Evolutionary conservation across 2,329 filamentous ascomycete genomes (phyloP).

Genomic region (Penicillium hordei): DNA sequence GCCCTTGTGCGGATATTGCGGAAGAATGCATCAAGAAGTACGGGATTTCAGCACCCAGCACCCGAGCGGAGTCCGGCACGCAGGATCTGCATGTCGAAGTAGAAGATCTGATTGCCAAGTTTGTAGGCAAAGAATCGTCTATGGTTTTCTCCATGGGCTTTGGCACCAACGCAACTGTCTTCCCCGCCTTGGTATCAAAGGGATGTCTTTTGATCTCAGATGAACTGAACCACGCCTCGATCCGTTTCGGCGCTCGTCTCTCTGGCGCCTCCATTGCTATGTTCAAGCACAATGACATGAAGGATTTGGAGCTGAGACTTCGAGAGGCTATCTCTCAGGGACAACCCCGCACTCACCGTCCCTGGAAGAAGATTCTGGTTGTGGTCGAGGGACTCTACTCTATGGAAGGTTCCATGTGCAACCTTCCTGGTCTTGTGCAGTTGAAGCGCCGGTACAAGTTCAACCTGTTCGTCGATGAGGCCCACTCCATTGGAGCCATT

Average conservation of each 20-base stretch:
- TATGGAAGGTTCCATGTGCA: slow-evolving; percentile 99
- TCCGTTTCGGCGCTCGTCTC: slow-evolving; percentile 88
- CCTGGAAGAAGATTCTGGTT: slow-evolving; percentile 98
- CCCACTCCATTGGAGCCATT: slow-evolving; percentile 90
- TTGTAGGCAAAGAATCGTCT: slow-evolving; percentile 89
- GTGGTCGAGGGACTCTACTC: slow-evolving; percentile 97
- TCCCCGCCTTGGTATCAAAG: slow-evolving; percentile 88
- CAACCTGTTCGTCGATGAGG: slow-evolving; percentile 91
- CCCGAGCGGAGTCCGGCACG: slow-evolving; percentile 80
- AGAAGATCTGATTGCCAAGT: slow-evolving; percentile 82
- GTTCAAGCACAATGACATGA: slow-evolving; percentile 98
- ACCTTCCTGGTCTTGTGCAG: slow-evolving; percentile 82
- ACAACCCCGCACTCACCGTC: slow-evolving; percentile 94
- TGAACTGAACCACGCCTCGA: slow-evolving; percentile 96
- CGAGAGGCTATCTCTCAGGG: slow-evolving; percentile 94
- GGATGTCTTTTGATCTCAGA: slow-evolving; percentile 94
- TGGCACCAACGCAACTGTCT: slow-evolving; percentile 89
- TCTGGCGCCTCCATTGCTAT: slow-evolving; percentile 93
- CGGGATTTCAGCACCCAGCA: slow-evolving; percentile 77
- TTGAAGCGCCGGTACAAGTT: slow-evolving; percentile 98
- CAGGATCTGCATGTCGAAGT: slow-evolving; percentile 86
- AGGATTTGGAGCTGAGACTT: slow-evolving; percentile 77
- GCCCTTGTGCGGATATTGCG: slow-evolving; percentile 89
- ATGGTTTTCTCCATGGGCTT: slow-evolving; percentile 99
- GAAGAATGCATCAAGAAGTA: slow-evolving; percentile 84